Conservation (phyloP, 1,284 basidiomycete species). For the Malassezia pachydermatis region DNA sequence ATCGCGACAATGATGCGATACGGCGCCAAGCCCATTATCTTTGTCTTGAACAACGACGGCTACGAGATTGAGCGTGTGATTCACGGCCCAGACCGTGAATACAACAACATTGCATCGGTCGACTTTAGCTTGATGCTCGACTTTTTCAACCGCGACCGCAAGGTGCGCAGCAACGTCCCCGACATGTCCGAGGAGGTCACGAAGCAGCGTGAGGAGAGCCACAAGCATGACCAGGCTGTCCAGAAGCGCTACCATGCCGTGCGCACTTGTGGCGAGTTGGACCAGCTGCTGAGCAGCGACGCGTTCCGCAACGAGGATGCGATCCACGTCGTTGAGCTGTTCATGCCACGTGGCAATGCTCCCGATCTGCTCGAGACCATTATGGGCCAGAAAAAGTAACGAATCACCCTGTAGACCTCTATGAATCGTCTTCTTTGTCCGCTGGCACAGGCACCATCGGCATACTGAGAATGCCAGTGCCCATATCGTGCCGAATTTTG, state of each 20-base stretch:
- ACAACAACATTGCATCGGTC: conserved; percentile 36
- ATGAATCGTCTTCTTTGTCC: too few relatives aligned
- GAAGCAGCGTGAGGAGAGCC: conserved; percentile 16
- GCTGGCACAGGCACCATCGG: neutral
- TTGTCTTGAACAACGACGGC: conserved; percentile 79
- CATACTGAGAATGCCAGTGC: neutral
- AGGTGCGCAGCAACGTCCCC: conserved; percentile 37
- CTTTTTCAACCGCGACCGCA: conserved; percentile 44
- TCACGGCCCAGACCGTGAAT: conserved; percentile 55
- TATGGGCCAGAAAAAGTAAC: neutral
- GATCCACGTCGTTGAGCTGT: conserved; percentile 7
- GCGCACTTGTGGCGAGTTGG: conserved; percentile 58
- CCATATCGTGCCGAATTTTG: conserved; percentile 8
- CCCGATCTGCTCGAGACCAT: neutral
- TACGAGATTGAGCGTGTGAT: conserved; percentile 65
- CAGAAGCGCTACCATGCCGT: conserved; percentile 59
- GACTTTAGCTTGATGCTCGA: conserved; percentile 26
- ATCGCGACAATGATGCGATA: conserved; percentile 66
- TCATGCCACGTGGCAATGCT: conserved; percentile 3
- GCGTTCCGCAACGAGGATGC: neutral
- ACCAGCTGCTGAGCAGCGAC: conserved; percentile 55
- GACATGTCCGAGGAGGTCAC: neutral
- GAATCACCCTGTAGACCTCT: neutral
- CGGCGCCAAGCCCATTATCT: conserved; percentile 64
- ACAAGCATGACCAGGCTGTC: conserved; percentile 51